phyloP scores from a whole-genome alignment of 2,329 filamentous ascomycete genomes.

The Allantophomopsis cytisporea region DNA sequence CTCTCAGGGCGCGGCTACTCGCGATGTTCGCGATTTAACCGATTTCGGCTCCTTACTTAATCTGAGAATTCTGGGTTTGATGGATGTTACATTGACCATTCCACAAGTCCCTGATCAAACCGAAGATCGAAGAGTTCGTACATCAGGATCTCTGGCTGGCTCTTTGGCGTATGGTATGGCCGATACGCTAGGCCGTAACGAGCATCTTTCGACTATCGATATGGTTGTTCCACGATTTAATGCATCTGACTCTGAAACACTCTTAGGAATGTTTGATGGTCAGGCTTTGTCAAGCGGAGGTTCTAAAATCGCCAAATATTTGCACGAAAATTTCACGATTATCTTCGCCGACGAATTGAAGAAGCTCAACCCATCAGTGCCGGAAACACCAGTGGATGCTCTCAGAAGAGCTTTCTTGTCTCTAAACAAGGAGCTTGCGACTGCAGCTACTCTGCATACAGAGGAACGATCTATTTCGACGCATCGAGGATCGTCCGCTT shows the following conservation, averaged over 20 bases:
- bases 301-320: constrained; percentile 89
- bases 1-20: constrained; percentile 60
- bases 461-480: constrained; percentile 56
- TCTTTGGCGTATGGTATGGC: constrained; percentile 95
- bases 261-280: constrained; percentile 93
- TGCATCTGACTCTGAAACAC: constrained; percentile 76
- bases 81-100: constrained; percentile 94
- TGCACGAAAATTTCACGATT: constrained; percentile 89
- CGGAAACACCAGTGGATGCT: constrained; percentile 72
- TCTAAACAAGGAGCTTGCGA: constrained; percentile 89
- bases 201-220: constrained; percentile 91
- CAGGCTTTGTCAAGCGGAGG: constrained; percentile 80
- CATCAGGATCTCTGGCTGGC: constrained; percentile 88
- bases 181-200: constrained; percentile 81
- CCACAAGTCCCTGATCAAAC: constrained; percentile 90
- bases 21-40: constrained; percentile 59
- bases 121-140: constrained; percentile 87
- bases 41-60: constrained; percentile 81
- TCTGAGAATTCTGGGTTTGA: constrained; percentile 78
- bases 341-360: constrained; percentile 77
- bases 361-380: constrained; percentile 46
- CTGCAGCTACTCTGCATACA: constrained; percentile 65
- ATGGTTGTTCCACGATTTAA: constrained; percentile 89
- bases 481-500: constrained; percentile 58
- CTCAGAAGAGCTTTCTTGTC: constrained; percentile 74